Percentiles rank a stretch among this genome's conserved stretches.
These are phyloP conservation scores for Aspergillus pseudonomiae DNA, from an alignment of 2,329 filamentous ascomycete species.

Conservation along the genomic window DNA sequence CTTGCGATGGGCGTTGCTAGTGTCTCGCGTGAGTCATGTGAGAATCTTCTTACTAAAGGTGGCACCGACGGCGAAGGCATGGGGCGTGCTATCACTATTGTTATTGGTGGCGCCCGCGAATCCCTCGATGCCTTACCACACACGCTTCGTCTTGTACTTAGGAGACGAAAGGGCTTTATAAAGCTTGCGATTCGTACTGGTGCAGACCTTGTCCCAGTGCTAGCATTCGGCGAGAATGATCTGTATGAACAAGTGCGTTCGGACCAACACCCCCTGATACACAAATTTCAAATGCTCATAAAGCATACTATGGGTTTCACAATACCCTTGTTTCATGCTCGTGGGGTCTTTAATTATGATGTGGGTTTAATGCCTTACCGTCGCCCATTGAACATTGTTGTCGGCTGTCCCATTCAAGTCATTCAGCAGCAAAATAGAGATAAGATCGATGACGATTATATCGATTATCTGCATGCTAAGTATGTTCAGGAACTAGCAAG, in stretches of 20 bases:
- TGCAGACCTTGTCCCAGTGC: slow-evolving; percentile 89
- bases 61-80: slow-evolving; percentile 78
- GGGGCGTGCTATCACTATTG: slow-evolving; percentile 95
- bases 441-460: slow-evolving; percentile 71
- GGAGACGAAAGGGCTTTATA: slow-evolving; percentile 86
- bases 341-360: slow-evolving; percentile 97
- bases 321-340: slow-evolving; percentile 83
- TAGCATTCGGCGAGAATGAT: slow-evolving; percentile 94
- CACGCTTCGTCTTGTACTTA: slow-evolving; percentile 74
- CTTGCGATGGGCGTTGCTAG: slow-evolving; percentile 83
- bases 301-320: slow-evolving; percentile 92
- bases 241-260: slow-evolving; percentile 88
- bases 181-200: slow-evolving; percentile 89
- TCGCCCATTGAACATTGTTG: slow-evolving; percentile 82
- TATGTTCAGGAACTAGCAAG: slow-evolving; percentile 67
- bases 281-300: slow-evolving; percentile 78
- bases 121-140: slow-evolving; percentile 85
- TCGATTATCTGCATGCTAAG: slow-evolving; percentile 75
- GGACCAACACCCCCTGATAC: slow-evolving; percentile 74
- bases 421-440: slow-evolving; percentile 56
- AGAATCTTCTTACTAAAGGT: slow-evolving; percentile 81
- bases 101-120: slow-evolving; percentile 89
- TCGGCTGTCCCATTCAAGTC: slow-evolving; percentile 79
- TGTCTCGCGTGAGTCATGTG: slow-evolving; percentile 88
- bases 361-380: slow-evolving; percentile 95